phyloP scores from a whole-genome alignment of 305 asterid genomes.

The Fraxinus sp. region DNA sequence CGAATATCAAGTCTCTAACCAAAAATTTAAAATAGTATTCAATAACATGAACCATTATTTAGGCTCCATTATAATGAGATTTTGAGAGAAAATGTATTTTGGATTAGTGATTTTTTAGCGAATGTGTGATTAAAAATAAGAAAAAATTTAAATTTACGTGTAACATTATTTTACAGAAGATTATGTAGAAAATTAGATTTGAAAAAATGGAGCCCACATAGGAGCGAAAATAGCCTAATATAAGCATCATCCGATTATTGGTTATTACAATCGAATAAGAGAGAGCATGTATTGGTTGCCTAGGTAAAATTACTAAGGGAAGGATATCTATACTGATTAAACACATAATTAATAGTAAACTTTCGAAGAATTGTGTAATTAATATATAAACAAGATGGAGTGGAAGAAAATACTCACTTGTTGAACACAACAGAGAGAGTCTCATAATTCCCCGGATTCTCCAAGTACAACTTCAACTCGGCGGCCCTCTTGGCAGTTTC shows the following conservation, averaged over 20 bases:
- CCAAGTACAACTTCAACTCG: constrained; percentile 43
- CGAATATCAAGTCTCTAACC: not conserved
- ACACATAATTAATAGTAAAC: not conserved
- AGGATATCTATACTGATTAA: not conserved
- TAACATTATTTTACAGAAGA: too few species aligned
- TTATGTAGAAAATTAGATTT: too few species aligned
- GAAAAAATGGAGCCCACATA: too few species aligned
- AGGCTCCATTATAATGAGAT: too few species aligned
- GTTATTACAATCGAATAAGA: not conserved
- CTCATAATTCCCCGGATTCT: constrained; percentile 38
- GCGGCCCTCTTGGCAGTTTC: constrained; percentile 42
- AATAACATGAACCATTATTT: too few species aligned
- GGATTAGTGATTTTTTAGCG: too few species aligned
- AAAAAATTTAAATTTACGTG: too few species aligned
- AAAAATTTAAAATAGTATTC: not conserved
- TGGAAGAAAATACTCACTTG: constrained; percentile 31
- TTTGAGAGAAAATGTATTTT: too few species aligned
- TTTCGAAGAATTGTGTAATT: not conserved
- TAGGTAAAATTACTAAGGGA: not conserved
- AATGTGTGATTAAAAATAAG: too few species aligned
- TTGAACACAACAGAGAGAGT: constrained; percentile 42
- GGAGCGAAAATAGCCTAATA: too few species aligned
- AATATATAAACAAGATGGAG: not conserved
- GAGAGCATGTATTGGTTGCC: not conserved
- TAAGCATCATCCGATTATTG: not conserved